Percentiles rank a stretch among this genome's conserved stretches.
Conservation (phyloP, 1,139 yeast species). For the Debaryomyces fabryi region DNA sequence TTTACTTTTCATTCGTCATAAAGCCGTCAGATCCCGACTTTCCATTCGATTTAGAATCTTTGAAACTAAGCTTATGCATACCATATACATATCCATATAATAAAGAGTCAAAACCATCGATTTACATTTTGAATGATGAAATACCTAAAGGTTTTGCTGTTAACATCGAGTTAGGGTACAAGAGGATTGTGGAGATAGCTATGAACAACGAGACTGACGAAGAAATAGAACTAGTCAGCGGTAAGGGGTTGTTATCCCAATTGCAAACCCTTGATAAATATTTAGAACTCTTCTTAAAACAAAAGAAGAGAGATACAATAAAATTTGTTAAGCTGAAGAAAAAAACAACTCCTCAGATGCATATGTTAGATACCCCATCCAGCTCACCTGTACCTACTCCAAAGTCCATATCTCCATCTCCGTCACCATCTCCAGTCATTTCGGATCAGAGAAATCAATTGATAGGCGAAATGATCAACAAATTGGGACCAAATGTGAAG, state of each 20-base stretch:
- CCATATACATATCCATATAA: slow-evolving; percentile 59
- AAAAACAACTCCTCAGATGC: slow-evolving; percentile 1
- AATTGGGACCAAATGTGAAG: slow-evolving; percentile 25
- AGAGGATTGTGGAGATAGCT: slow-evolving; percentile 47
- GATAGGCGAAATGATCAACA: slow-evolving; percentile 27
- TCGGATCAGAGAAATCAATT: slow-evolving; percentile 20
- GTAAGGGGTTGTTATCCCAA: slow-evolving; percentile 55
- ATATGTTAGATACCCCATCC: background rate
- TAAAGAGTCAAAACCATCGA: slow-evolving; percentile 38
- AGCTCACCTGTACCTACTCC: slow-evolving; percentile 6
- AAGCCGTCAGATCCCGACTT: slow-evolving; percentile 75
- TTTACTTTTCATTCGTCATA: slow-evolving; percentile 40
- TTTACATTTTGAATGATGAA: slow-evolving; percentile 61
- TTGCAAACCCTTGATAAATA: slow-evolving; percentile 58
- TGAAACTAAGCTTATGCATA: slow-evolving; percentile 55
- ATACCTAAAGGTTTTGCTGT: slow-evolving; percentile 74
- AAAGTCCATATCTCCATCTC: slow-evolving; percentile 1
- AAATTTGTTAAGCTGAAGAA: slow-evolving; percentile 29
- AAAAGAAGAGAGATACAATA: slow-evolving; percentile 55
- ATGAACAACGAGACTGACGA: slow-evolving; percentile 18
- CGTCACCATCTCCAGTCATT: slow-evolving; percentile 13
- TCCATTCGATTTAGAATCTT: slow-evolving; percentile 59
- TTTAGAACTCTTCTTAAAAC: slow-evolving; percentile 58
- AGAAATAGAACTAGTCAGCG: slow-evolving; percentile 43
- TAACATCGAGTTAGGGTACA: slow-evolving; percentile 68